phyloP scores from a whole-genome alignment of 2,329 filamentous ascomycete species.

The Pestalotiopsis sp. region DNA sequence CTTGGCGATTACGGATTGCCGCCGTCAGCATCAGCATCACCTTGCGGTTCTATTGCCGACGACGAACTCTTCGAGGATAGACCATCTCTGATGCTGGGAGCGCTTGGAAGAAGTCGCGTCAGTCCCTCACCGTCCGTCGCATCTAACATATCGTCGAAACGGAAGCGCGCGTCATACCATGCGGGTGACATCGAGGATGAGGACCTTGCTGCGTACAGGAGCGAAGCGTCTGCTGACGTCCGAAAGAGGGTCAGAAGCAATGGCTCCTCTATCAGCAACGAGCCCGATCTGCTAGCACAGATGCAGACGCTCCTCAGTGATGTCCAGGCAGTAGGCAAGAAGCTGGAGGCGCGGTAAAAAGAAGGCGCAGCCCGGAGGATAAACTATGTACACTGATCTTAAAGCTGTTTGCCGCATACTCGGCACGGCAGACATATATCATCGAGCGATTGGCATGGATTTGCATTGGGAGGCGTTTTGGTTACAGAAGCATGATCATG shows the following conservation, averaged over 20 bases:
- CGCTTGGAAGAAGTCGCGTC: slow-evolving; percentile 5
- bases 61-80: slow-evolving; percentile 14
- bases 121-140: slow-evolving; percentile 24
- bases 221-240: slow-evolving; percentile 21
- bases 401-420: neutral
- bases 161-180: slow-evolving; percentile 23
- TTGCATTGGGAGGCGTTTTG: slow-evolving; percentile 16
- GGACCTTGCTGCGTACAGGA: slow-evolving; percentile 24
- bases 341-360: neutral
- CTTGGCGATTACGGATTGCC: slow-evolving; percentile 40
- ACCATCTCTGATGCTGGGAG: slow-evolving; percentile 12
- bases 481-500: slow-evolving; percentile 6
- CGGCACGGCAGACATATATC: neutral
- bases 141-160: slow-evolving; percentile 23
- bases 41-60: slow-evolving; percentile 19
- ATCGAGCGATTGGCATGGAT: neutral
- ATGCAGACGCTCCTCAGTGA: slow-evolving; percentile 28
- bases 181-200: slow-evolving; percentile 20
- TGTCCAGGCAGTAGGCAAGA: slow-evolving; percentile 20
- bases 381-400: neutral
- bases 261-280: slow-evolving; percentile 16
- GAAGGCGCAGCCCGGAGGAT: neutral
- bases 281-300: slow-evolving; percentile 27
- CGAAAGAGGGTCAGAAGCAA: slow-evolving; percentile 28
- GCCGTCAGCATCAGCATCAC: slow-evolving; percentile 22